Evolutionary conservation across 75 land plant genomes (phyloP).

Genomic region (Pseudotsuga menziesii): DNA sequence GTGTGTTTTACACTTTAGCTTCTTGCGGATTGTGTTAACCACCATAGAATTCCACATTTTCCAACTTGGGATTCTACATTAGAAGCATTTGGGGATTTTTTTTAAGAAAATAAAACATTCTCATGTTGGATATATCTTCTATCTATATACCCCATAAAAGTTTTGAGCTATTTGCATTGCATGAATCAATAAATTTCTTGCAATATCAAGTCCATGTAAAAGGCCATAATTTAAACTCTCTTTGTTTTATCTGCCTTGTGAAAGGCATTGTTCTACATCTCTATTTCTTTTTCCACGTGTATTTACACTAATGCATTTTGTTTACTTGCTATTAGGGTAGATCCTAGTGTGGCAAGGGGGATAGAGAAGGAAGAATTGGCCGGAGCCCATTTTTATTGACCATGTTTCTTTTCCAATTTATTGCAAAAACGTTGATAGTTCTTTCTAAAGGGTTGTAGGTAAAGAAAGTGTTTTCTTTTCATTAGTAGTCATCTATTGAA

Average conservation of each 20-base stretch:
- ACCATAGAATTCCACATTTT: conserved; percentile 75
- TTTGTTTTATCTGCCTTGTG: too few relatives aligned
- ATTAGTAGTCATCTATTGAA: neutral
- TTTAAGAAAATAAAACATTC: conserved; percentile 39
- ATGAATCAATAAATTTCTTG: too few relatives aligned
- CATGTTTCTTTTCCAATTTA: too few relatives aligned
- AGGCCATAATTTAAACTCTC: too few relatives aligned
- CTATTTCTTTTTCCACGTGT: neutral
- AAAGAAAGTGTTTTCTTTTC: neutral
- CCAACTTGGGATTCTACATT: conserved; percentile 84
- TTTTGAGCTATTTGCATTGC: too few relatives aligned
- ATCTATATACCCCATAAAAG: too few relatives aligned
- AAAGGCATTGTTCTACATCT: too few relatives aligned
- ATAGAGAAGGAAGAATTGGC: conserved; percentile 53
- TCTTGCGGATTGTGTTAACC: conserved; percentile 82
- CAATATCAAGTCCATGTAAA: too few relatives aligned
- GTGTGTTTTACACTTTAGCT: too few relatives aligned
- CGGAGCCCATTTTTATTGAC: neutral
- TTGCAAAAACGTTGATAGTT: conserved; percentile 6
- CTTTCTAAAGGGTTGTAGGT: conserved; percentile 76
- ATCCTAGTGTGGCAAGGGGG: conserved; percentile 67
- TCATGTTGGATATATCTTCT: too few relatives aligned
- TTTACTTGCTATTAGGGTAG: conserved; percentile 78
- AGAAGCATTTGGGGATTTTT: conserved; percentile 66
- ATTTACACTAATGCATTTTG: neutral